Conservation (phyloP, 371 early-diverging fungal genomes). For the Actinomortierella ambigua region DNA sequence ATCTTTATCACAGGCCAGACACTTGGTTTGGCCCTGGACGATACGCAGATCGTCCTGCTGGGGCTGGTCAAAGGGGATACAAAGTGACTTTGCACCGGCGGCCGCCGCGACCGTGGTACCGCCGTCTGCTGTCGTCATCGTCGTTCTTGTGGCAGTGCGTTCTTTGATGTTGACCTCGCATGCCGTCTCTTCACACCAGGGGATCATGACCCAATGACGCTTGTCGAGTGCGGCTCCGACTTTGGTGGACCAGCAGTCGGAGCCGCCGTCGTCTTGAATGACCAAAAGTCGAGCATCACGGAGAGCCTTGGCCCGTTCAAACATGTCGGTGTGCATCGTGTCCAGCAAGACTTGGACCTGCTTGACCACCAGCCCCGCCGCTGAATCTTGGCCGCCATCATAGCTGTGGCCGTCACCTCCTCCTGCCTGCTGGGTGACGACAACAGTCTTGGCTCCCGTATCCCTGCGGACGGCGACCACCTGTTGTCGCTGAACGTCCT, state of each 20-base stretch:
- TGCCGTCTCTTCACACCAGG: conserved; percentile 92
- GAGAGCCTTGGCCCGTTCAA: conserved; percentile 77
- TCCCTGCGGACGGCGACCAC: conserved; percentile 86
- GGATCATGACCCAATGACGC: conserved; percentile 86
- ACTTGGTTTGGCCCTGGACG: conserved; percentile 72
- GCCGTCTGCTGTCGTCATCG: conserved; percentile 61
- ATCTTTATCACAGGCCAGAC: conserved; percentile 74
- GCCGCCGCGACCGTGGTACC: conserved; percentile 83
- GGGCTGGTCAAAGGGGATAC: conserved; percentile 95
- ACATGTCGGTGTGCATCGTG: conserved; percentile 93
- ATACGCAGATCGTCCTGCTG: conserved; percentile 69
- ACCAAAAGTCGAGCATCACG: conserved; percentile 61
- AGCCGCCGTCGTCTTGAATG: conserved; percentile 73
- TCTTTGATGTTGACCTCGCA: conserved; percentile 98
- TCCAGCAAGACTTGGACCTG: conserved; percentile 68
- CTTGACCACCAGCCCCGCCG: too few relatives aligned
- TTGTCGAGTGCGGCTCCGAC: conserved; percentile 86
- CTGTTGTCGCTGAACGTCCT: conserved; percentile 84
- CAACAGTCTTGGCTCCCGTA: conserved; percentile 51
- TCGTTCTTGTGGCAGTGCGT: conserved; percentile 73
- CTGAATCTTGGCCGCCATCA: too few relatives aligned
- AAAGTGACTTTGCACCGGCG: conserved; percentile 98
- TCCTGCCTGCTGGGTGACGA: conserved; percentile 57
- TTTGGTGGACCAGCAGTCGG: conserved; percentile 87
- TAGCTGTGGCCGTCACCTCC: conserved; percentile 58